Evolutionary conservation across 768 basidiomycete species (phyloP).

Genomic region (Candolleomyces eurysporus): DNA sequence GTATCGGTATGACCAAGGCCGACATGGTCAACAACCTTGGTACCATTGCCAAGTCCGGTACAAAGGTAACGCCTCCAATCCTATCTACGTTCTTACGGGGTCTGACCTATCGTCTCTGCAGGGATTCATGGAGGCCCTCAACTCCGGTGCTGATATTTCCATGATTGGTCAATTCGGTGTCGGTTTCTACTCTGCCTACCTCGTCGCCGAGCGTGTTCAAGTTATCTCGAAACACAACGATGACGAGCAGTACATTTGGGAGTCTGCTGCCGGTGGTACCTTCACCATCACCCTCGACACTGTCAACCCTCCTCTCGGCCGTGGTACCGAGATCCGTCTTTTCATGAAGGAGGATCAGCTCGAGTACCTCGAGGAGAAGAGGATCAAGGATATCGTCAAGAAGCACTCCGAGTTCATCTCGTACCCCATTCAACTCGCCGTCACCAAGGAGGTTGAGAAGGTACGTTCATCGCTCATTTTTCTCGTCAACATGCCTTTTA

Average conservation of each 20-base stretch:
- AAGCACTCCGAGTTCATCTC: conserved; percentile 99
- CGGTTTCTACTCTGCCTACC: conserved; percentile 99
- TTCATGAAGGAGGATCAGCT: conserved; percentile 98
- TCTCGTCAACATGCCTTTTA: conserved; percentile 1
- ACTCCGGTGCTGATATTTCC: conserved; percentile 83
- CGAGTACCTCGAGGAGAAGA: conserved; percentile 99
- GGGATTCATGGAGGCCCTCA: conserved; percentile 99
- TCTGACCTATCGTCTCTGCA: conserved; percentile 26
- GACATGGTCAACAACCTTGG: conserved; percentile 99
- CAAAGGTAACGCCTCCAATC: conserved; percentile 55
- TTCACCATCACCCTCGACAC: conserved; percentile 98
- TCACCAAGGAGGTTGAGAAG: conserved; percentile 99
- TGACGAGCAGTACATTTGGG: conserved; percentile 99
- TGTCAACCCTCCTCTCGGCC: conserved; percentile 85
- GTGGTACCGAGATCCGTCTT: conserved; percentile 90
- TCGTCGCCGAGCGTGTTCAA: conserved; percentile 97
- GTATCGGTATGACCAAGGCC: conserved; percentile 99
- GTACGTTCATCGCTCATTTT: conserved; percentile 41
- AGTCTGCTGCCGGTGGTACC: conserved; percentile 99
- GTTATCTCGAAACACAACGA: conserved; percentile 99
- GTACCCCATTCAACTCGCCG: conserved; percentile 97
- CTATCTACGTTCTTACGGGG: conserved; percentile 10
- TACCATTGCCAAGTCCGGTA: conserved; percentile 93
- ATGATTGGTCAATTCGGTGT: conserved; percentile 99
- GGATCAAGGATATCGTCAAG: conserved; percentile 99